Evolutionary conservation across 2,329 filamentous ascomycete genomes (phyloP).

Genomic region (Aaosphaeria pasadenensis): DNA sequence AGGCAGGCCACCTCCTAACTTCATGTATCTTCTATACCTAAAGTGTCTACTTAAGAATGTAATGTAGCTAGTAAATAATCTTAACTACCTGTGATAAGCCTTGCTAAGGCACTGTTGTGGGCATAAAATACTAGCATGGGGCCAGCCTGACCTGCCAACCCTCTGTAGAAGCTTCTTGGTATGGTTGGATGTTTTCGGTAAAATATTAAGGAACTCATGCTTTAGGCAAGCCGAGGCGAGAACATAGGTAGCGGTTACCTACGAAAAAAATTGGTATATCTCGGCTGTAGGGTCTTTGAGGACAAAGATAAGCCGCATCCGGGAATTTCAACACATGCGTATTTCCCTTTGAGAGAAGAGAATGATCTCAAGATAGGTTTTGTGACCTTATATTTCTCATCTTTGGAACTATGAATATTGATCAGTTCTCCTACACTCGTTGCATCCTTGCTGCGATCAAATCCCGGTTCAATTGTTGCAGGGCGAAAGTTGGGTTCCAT

Average conservation of each 20-base stretch:
- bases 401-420: slow-evolving; percentile 36
- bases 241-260: slow-evolving; percentile 42
- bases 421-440: slow-evolving; percentile 31
- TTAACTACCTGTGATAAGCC: too few species aligned
- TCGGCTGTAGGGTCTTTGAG: slow-evolving; percentile 46
- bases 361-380: slow-evolving; percentile 39
- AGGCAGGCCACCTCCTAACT: too few species aligned
- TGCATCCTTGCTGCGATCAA: slow-evolving; percentile 29
- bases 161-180: slow-evolving; percentile 32
- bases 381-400: slow-evolving; percentile 41
- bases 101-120: too few species aligned
- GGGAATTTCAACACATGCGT: slow-evolving; percentile 44
- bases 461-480: slow-evolving; percentile 49
- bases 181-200: slow-evolving; percentile 47
- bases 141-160: too few species aligned
- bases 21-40: too few species aligned
- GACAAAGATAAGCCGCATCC: slow-evolving; percentile 41
- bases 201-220: slow-evolving; percentile 39
- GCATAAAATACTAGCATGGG: too few species aligned
- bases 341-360: slow-evolving; percentile 19
- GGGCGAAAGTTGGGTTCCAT: slow-evolving; percentile 50
- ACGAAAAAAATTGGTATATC: slow-evolving; percentile 45
- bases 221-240: slow-evolving; percentile 37
- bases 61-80: too few species aligned
- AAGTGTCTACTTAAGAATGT: too few species aligned